Evolutionary conservation across 2,329 filamentous ascomycete species (phyloP).

Genomic region (Penicillium sp.): DNA sequence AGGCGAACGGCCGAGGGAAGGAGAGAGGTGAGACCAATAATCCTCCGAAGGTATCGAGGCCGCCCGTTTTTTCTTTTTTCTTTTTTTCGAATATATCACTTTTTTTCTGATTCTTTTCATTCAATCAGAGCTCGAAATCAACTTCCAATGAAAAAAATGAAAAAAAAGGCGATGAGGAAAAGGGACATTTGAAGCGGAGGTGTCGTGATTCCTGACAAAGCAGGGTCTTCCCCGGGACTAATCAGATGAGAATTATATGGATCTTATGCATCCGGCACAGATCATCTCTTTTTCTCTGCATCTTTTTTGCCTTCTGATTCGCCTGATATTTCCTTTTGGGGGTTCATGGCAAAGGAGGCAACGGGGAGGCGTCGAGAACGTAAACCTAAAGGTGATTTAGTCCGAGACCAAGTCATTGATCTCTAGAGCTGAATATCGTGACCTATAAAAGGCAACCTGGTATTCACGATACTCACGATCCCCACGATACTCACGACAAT

Average conservation of each 20-base stretch:
- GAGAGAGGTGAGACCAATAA: slow-evolving; percentile 10
- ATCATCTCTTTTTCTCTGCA: slow-evolving; percentile 2
- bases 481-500: slow-evolving; percentile 5
- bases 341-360: slow-evolving; percentile 15
- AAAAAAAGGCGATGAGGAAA: slow-evolving; percentile 14
- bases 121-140: background rate
- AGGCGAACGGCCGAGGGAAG: slow-evolving; percentile 15
- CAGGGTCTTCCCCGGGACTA: slow-evolving; percentile 23
- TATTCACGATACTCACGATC: background rate
- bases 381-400: background rate
- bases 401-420: background rate
- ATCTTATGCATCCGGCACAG: slow-evolving; percentile 10
- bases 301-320: background rate
- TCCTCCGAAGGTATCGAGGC: slow-evolving; percentile 4
- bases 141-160: slow-evolving; percentile 11
- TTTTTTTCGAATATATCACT: background rate
- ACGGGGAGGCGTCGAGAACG: background rate
- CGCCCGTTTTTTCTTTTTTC: background rate
- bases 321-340: background rate
- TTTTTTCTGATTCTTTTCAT: background rate
- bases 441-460: background rate
- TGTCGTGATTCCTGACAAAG: slow-evolving; percentile 32
- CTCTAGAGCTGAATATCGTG: background rate
- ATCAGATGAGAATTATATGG: slow-evolving; percentile 14
- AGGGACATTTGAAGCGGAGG: slow-evolving; percentile 26